Evolutionary conservation across 345 rosid species (phyloP).

Genomic region (Clausena lansium): DNA sequence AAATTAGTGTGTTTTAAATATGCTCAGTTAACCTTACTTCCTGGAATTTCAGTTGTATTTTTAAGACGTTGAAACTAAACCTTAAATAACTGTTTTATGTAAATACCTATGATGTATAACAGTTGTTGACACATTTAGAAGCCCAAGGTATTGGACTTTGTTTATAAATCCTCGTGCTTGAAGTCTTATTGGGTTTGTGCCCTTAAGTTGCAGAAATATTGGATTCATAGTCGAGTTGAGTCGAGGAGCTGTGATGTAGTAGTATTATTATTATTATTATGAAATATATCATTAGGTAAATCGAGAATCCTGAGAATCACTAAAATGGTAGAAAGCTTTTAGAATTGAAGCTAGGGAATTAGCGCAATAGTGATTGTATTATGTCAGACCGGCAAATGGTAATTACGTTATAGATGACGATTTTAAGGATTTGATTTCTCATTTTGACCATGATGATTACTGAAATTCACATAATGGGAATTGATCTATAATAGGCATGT

Average conservation of each 20-base stretch:
- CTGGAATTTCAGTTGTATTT: not conserved
- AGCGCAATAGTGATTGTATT: not conserved
- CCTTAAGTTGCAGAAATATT: too few species aligned
- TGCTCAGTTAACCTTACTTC: not conserved
- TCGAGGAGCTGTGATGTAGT: too few species aligned
- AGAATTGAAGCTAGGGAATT: not conserved
- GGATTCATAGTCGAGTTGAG: too few species aligned
- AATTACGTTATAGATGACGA: not conserved
- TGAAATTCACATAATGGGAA: not conserved
- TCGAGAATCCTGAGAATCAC: not conserved
- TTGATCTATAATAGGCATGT: not conserved
- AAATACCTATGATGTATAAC: constrained; percentile 14
- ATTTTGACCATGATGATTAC: not conserved
- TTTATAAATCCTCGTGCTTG: not conserved
- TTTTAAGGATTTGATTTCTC: not conserved
- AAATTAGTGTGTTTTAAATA: constrained; percentile 7
- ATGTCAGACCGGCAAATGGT: not conserved
- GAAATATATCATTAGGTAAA: not conserved
- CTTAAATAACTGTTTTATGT: constrained; percentile 10
- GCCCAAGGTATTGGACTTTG: not conserved
- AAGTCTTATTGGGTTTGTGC: not conserved
- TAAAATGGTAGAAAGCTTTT: not conserved
- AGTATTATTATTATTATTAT: not conserved
- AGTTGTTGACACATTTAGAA: not conserved
- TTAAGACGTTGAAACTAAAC: not conserved